phyloP scores from a whole-genome alignment of 139 green algal species.

The Ostreobium quekettii region DNA sequence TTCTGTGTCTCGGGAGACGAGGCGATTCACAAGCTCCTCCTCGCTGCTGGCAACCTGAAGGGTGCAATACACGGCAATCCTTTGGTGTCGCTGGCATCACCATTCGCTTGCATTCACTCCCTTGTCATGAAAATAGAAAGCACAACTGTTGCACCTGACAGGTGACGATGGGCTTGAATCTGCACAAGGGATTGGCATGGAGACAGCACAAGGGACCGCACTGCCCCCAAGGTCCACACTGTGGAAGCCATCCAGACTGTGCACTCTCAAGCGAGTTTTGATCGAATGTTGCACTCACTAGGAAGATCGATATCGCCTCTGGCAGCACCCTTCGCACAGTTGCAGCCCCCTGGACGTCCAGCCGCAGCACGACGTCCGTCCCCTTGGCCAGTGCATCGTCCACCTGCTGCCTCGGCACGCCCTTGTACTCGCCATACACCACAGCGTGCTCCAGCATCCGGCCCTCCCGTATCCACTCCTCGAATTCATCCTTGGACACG shows the following conservation, averaged over 20 bases:
- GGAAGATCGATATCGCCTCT: constrained; percentile 73
- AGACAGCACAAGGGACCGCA: too few relatives aligned
- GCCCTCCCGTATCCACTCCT: constrained; percentile 66
- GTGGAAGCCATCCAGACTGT: neutral
- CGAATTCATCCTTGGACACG: constrained; percentile 70
- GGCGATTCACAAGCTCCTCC: constrained; percentile 58
- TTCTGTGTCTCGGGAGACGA: constrained; percentile 83
- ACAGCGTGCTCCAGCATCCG: constrained; percentile 88
- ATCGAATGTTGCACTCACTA: constrained; percentile 31
- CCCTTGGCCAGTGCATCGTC: constrained; percentile 52
- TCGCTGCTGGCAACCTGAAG: constrained; percentile 61
- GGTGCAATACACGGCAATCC: constrained; percentile 19
- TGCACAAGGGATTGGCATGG: too few relatives aligned
- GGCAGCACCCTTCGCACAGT: constrained; percentile 72
- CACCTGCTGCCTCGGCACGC: constrained; percentile 73
- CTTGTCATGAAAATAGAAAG: constrained; percentile 5
- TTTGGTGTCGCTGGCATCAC: neutral
- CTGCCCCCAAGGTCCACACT: neutral
- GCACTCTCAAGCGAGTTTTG: neutral
- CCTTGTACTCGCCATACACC: constrained; percentile 97
- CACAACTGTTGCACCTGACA: neutral
- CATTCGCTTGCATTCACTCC: neutral
- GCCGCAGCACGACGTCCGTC: constrained; percentile 79
- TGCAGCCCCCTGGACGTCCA: constrained; percentile 79
- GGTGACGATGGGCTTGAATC: too few relatives aligned